Base-by-base conservation (phyloP, 2,329 filamentous ascomycete species). In the Didymella pinodella region DNA sequence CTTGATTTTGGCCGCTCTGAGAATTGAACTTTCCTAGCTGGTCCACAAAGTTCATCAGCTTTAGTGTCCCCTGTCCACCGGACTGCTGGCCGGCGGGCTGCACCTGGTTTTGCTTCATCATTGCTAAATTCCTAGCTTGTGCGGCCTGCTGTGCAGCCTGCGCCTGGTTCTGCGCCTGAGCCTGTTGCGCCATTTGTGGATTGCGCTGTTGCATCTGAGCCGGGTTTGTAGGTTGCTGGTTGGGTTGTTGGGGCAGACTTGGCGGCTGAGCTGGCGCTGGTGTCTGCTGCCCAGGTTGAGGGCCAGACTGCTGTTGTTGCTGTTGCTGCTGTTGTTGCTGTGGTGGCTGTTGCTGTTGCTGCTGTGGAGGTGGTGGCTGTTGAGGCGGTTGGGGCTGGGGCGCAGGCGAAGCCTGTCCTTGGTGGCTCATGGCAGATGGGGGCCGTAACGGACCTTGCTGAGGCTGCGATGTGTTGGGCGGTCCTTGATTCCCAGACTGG, bases 11-110 rank as follows among this genome's bases (percentile, higher is more conserved):
- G 20, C 63, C 63, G 3, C 60, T 85, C 84, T 59, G 63, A 11
- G 65, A 63, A 20, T 64, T 89, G 66, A 83, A 86, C 45, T 73
- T 77, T 58, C 84, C 83, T 18, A 88, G 74, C 46, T 83, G 78
- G 63, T 88, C 84, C 10, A 84, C 82, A 64, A 87, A 87, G 45
- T 79, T 79, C 62, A 86, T 78, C 38, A 88, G 71, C 62, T 80
- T 81, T 58, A 87, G 64, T 11, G 86, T 82, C 22, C 81, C 80
- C 34, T 75, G 72, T 16, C 74, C 71, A 14, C 59, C 52, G 34
- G 67, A 57, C 14, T 44, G 41, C 41, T 75, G 72, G 12, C 74
- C 71, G 14, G 57, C 52, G 40, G 67, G 56, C 22, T 61, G 59
- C 38, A 64, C 65, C 28, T 68, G 71, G 14, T 60, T 70, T 47